Conservation (phyloP, 169 alveolate genomes). For the Eimeria acervulina region DNA sequence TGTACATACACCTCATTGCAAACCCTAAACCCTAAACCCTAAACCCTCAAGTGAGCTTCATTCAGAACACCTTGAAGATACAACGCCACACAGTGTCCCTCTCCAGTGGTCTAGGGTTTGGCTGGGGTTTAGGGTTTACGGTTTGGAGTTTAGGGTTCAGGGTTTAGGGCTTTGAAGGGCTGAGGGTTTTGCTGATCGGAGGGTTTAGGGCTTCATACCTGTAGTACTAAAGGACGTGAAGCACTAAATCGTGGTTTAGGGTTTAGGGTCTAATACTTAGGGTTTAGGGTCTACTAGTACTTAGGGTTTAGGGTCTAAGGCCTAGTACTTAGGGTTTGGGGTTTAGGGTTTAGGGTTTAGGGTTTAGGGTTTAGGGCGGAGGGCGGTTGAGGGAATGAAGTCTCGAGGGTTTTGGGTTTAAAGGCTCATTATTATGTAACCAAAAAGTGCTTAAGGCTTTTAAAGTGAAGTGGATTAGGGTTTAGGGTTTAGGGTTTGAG, state of each 20-base stretch:
- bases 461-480: background rate
- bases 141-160: background rate
- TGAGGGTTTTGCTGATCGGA: background rate
- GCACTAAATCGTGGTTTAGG: background rate
- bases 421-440: background rate
- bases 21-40: conserved; percentile 14
- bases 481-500: conserved; percentile 26
- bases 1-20: background rate
- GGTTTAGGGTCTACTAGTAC: no score
- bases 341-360: background rate
- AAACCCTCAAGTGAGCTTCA: background rate
- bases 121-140: background rate
- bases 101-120: background rate
- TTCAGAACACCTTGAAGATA: background rate
- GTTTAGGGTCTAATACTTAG: no score
- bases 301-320: no score
- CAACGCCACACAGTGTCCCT: background rate
- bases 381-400: background rate
- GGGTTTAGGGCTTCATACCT: background rate
- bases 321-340: background rate
- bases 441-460: background rate
- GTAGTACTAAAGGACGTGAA: background rate
- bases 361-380: background rate
- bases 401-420: background rate
- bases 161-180: conserved; percentile 19